phyloP scores from a whole-genome alignment of 2,329 filamentous ascomycete species.

The Aspergillus pseudonomiae region DNA sequence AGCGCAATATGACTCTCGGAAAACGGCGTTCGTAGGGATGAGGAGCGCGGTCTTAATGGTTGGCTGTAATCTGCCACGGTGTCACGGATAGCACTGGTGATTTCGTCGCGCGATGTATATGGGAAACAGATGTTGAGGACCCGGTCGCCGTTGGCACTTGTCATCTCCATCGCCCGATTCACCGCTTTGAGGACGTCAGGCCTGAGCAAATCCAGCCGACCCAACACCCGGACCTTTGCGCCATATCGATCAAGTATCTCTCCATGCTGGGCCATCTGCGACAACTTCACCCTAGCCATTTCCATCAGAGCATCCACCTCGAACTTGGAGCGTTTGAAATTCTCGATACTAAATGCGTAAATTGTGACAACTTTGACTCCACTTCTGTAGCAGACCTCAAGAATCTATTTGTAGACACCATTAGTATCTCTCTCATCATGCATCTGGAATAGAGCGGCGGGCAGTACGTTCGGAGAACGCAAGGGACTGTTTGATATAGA shows the following conservation, averaged over 20 bases:
- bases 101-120: conserved; percentile 94
- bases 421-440: not conserved
- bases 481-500: not conserved
- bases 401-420: conserved; percentile 61
- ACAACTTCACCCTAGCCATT: conserved; percentile 92
- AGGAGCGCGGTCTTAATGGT: conserved; percentile 57
- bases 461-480: not conserved
- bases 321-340: conserved; percentile 95
- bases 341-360: conserved; percentile 98
- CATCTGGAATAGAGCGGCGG: not conserved
- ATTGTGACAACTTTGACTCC: conserved; percentile 96
- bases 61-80: conserved; percentile 86
- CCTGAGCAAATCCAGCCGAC: conserved; percentile 80
- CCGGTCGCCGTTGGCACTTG: conserved; percentile 78
- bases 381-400: conserved; percentile 97
- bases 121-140: conserved; percentile 95
- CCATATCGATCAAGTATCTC: conserved; percentile 92
- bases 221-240: conserved; percentile 80
- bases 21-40: conserved; percentile 66
- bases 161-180: conserved; percentile 82
- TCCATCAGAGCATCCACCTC: conserved; percentile 98
- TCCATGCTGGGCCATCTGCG: conserved; percentile 88
- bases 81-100: conserved; percentile 82
- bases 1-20: conserved; percentile 85
- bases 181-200: conserved; percentile 87